Evolutionary conservation across 2,329 filamentous ascomycete species (phyloP).

Genomic region (Ascomycota sp.): DNA sequence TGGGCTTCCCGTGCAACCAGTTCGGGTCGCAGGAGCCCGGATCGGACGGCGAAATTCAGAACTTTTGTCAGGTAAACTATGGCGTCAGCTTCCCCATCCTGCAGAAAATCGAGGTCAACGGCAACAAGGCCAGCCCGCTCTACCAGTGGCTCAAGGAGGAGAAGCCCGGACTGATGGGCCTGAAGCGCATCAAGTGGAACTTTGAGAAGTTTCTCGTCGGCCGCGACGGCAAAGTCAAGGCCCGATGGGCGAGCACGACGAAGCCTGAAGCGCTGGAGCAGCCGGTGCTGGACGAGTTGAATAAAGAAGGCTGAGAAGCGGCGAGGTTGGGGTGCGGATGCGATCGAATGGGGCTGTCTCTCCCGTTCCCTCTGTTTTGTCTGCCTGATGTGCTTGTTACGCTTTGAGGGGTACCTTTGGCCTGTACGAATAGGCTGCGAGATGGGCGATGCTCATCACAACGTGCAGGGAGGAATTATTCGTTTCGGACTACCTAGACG

Average conservation of each 20-base stretch:
- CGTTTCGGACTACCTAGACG: no score
- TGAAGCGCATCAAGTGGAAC: constrained; percentile 96
- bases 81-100: constrained; percentile 78
- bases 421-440: no score
- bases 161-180: constrained; percentile 65
- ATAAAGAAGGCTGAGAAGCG: constrained; percentile 18
- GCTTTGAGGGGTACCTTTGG: no score
- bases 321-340: no score
- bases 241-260: constrained; percentile 69
- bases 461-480: no score
- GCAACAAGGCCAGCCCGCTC: constrained; percentile 50
- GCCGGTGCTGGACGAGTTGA: constrained; percentile 54
- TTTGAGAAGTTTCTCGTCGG: constrained; percentile 96
- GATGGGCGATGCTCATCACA: no score
- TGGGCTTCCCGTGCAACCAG: constrained; percentile 98
- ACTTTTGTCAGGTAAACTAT: constrained; percentile 84
- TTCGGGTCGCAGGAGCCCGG: constrained; percentile 84
- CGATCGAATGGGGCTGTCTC: background rate
- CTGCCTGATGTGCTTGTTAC: no score
- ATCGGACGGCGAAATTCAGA: constrained; percentile 58
- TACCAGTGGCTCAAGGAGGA: constrained; percentile 46
- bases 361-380: background rate
- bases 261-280: constrained; percentile 69
- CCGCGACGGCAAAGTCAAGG: constrained; percentile 67
- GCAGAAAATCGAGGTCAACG: constrained; percentile 88